Conservation (phyloP, 148 eudicot genomes). For the Linanthus parryae region DNA sequence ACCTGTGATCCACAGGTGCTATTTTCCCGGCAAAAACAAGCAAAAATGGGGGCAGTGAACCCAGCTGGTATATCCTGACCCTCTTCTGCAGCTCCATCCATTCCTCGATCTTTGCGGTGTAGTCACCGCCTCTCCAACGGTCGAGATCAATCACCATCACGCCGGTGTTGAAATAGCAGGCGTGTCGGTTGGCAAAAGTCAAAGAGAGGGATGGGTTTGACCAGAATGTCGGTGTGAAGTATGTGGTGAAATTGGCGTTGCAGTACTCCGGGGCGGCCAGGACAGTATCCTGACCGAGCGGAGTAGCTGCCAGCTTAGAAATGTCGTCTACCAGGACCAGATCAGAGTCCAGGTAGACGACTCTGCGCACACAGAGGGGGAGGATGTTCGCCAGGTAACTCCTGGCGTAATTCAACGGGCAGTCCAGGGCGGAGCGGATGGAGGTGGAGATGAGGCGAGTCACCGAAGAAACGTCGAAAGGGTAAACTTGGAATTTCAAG, state of each 20-base stretch:
- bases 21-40: slow-evolving; percentile 70
- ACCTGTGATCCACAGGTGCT: slow-evolving; percentile 61
- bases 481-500: not conserved
- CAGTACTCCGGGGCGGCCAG: slow-evolving; percentile 18
- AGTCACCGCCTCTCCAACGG: slow-evolving; percentile 54
- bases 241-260: slow-evolving; percentile 17
- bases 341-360: slow-evolving; percentile 15
- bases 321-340: slow-evolving; percentile 14
- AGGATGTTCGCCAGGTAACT: slow-evolving; percentile 16
- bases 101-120: slow-evolving; percentile 64
- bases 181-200: slow-evolving; percentile 5
- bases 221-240: slow-evolving; percentile 16
- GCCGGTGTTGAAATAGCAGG: slow-evolving; percentile 17
- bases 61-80: slow-evolving; percentile 64
- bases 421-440: slow-evolving; percentile 10
- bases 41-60: slow-evolving; percentile 68
- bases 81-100: slow-evolving; percentile 90
- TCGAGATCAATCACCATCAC: slow-evolving; percentile 16
- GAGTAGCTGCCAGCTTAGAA: slow-evolving; percentile 27
- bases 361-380: not conserved
- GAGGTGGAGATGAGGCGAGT: slow-evolving; percentile 9
- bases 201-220: slow-evolving; percentile 8
- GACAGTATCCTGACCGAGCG: slow-evolving; percentile 28
- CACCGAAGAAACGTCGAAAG: slow-evolving; percentile 6
- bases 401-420: slow-evolving; percentile 14